These are phyloP conservation scores for Pseudognaphalium luteoalbum DNA, from an alignment of 129 eudicot genomes.

Conservation along the genomic window DNA sequence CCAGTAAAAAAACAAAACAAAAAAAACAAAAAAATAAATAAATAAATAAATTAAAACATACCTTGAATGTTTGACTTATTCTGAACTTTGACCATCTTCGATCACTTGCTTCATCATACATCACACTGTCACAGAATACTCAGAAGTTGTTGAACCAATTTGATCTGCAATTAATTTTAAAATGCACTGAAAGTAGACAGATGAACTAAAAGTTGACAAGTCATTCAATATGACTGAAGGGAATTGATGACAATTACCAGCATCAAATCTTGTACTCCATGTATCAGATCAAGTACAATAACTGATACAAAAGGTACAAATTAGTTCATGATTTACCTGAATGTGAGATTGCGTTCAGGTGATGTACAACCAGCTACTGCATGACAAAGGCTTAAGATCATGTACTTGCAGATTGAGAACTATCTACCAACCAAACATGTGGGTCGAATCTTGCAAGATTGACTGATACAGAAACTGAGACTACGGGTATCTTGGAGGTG, in stretches of 20 bases:
- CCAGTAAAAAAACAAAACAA: not conserved
- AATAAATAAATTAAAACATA: not conserved
- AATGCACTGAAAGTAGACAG: conserved; percentile 22
- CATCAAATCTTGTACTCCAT: conserved; percentile 23
- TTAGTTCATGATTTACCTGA: conserved; percentile 18
- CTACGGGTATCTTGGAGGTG: not conserved
- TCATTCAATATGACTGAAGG: conserved; percentile 20
- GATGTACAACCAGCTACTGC: conserved; percentile 19
- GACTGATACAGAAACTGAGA: conserved; percentile 1
- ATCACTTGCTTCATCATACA: not conserved
- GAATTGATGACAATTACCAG: conserved; percentile 21
- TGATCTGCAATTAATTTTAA: conserved; percentile 22
- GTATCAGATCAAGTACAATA: conserved; percentile 2
- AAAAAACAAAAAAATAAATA: no score
- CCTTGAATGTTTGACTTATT: conserved; percentile 27
- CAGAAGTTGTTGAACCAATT: conserved; percentile 19
- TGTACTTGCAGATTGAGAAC: conserved; percentile 1
- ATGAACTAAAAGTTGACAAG: conserved; percentile 30
- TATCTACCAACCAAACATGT: conserved; percentile 8
- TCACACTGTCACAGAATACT: not conserved
- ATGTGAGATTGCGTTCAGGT: not conserved
- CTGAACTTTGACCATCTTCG: conserved; percentile 11
- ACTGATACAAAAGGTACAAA: conserved; percentile 13
- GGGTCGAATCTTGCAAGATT: conserved; percentile 2
- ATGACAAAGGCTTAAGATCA: conserved; percentile 3